Evolutionary conservation across 2,329 filamentous ascomycete species (phyloP).

Genomic region (Taxawa tesnikishii): DNA sequence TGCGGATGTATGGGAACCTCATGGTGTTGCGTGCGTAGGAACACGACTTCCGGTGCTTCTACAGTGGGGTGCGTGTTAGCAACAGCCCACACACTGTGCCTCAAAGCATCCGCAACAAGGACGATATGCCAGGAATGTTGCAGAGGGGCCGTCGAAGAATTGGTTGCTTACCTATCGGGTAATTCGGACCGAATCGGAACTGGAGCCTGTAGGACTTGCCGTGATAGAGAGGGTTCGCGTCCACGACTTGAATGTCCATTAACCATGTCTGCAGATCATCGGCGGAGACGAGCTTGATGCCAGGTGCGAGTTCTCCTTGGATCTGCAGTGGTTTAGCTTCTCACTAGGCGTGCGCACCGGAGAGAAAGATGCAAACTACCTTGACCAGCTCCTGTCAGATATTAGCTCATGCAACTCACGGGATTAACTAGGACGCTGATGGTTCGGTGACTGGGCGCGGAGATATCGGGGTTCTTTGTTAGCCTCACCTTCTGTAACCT

Average conservation of each 20-base stretch:
- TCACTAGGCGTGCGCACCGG: neutral
- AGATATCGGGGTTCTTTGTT: neutral
- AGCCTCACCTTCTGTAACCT: slow-evolving; percentile 34
- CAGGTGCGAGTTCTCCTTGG: slow-evolving; percentile 46
- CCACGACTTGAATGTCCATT: slow-evolving; percentile 83
- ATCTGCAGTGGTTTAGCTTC: slow-evolving; percentile 26
- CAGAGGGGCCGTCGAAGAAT: neutral
- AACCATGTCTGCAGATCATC: slow-evolving; percentile 83
- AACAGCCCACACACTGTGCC: too few relatives aligned
- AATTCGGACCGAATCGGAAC: slow-evolving; percentile 71
- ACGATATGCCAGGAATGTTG: too few relatives aligned
- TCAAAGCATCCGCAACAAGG: too few relatives aligned
- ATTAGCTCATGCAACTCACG: too few relatives aligned
- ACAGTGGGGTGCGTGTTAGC: slow-evolving; percentile 1
- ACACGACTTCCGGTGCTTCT: slow-evolving; percentile 94
- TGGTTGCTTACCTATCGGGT: slow-evolving; percentile 68
- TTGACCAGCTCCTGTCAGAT: slow-evolving; percentile 39
- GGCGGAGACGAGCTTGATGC: slow-evolving; percentile 67
- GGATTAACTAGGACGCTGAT: too few relatives aligned
- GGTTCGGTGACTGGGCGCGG: slow-evolving; percentile 2
- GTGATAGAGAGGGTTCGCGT: slow-evolving; percentile 78
- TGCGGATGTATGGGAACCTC: slow-evolving; percentile 89
- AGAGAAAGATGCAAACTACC: slow-evolving; percentile 24
- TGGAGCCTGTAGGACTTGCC: slow-evolving; percentile 72
- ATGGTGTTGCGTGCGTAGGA: slow-evolving; percentile 49